Percentiles rank a stretch among this genome's conserved stretches.
Conservation (phyloP, 257 asterid species). For the Fraxinus cuspidata region DNA sequence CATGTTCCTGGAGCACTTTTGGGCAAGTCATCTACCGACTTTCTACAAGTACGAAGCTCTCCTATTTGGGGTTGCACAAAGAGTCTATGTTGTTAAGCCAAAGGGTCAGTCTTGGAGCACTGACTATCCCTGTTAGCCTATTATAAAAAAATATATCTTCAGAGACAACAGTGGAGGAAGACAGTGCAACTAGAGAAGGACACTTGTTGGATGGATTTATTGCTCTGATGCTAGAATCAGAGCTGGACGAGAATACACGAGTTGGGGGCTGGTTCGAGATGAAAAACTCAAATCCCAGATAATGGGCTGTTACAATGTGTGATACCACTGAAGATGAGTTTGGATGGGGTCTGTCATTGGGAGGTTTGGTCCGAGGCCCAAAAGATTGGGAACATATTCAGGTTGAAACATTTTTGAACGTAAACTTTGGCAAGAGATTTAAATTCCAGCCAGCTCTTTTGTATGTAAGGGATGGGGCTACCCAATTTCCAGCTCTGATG, state of each 20-base stretch:
- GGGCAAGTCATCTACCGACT: slow-evolving; percentile 71
- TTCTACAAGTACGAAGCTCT: slow-evolving; percentile 67
- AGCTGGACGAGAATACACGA: slow-evolving; percentile 55
- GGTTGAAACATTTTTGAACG: slow-evolving; percentile 58
- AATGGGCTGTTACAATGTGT: slow-evolving; percentile 66
- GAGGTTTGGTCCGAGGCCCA: slow-evolving; percentile 57
- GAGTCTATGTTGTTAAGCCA: slow-evolving; percentile 41
- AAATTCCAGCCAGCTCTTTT: slow-evolving; percentile 66
- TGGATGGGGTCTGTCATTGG: slow-evolving; percentile 83
- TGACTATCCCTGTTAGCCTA: slow-evolving; percentile 56
- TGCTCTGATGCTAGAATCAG: slow-evolving; percentile 62
- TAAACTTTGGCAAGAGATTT: slow-evolving; percentile 59
- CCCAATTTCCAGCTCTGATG: slow-evolving; percentile 66
- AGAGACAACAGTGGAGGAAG: slow-evolving; percentile 47
- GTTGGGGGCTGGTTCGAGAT: slow-evolving; percentile 85
- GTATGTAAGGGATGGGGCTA: slow-evolving; percentile 54
- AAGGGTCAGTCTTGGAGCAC: slow-evolving; percentile 51
- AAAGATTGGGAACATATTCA: slow-evolving; percentile 61
- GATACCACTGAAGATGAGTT: slow-evolving; percentile 75
- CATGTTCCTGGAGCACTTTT: slow-evolving; percentile 59
- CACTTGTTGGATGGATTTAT: slow-evolving; percentile 48
- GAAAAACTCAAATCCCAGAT: slow-evolving; percentile 43
- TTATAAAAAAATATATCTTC: slow-evolving; percentile 30
- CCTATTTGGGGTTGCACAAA: slow-evolving; percentile 65
- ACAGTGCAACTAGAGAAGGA: slow-evolving; percentile 25